These are phyloP conservation scores for Exophiala bonariae DNA, from an alignment of 2,329 filamentous ascomycete genomes.

Conservation along the genomic window DNA sequence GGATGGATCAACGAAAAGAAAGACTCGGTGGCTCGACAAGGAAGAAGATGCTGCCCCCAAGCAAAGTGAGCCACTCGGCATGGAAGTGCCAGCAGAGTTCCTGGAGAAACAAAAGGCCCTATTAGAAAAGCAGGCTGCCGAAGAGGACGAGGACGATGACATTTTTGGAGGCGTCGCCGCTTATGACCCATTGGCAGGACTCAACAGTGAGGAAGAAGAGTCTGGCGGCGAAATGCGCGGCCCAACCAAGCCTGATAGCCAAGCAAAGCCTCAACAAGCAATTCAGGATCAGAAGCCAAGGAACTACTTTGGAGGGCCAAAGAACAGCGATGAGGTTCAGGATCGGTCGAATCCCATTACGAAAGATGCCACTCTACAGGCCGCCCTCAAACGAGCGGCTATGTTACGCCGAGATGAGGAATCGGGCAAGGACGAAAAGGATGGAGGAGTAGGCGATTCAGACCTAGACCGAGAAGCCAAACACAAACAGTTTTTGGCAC, in stretches of 20 bases:
- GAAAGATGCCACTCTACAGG: slow-evolving; percentile 73
- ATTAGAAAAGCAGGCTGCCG: slow-evolving; percentile 34
- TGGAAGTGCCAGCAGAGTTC: slow-evolving; percentile 49
- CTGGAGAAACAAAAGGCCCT: slow-evolving; percentile 35
- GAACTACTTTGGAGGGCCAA: slow-evolving; percentile 48
- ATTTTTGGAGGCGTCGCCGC: slow-evolving; percentile 62
- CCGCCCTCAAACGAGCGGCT: slow-evolving; percentile 82
- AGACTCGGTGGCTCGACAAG: slow-evolving; percentile 54
- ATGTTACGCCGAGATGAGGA: slow-evolving; percentile 51
- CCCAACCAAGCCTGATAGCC: slow-evolving; percentile 15
- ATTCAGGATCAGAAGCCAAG: slow-evolving; percentile 35
- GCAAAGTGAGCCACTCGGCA: slow-evolving; percentile 49
- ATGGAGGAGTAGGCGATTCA: slow-evolving; percentile 13
- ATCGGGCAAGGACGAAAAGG: slow-evolving; percentile 40
- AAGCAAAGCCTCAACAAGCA: slow-evolving; percentile 16
- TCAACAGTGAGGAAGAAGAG: slow-evolving; percentile 50
- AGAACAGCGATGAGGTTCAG: slow-evolving; percentile 51
- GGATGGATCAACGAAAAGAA: slow-evolving; percentile 62
- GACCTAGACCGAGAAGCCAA: slow-evolving; percentile 21
- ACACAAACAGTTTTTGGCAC: slow-evolving; percentile 39
- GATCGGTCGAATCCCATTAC: slow-evolving; percentile 36
- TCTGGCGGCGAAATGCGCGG: slow-evolving; percentile 35
- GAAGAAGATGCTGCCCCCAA: slow-evolving; percentile 36
- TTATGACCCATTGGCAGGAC: slow-evolving; percentile 59
- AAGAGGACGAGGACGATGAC: slow-evolving; percentile 56